Percentiles rank a stretch among this genome's conserved stretches.
Conservation (phyloP, 1,139 yeast genomes). For the Debaryomyces udenii region DNA sequence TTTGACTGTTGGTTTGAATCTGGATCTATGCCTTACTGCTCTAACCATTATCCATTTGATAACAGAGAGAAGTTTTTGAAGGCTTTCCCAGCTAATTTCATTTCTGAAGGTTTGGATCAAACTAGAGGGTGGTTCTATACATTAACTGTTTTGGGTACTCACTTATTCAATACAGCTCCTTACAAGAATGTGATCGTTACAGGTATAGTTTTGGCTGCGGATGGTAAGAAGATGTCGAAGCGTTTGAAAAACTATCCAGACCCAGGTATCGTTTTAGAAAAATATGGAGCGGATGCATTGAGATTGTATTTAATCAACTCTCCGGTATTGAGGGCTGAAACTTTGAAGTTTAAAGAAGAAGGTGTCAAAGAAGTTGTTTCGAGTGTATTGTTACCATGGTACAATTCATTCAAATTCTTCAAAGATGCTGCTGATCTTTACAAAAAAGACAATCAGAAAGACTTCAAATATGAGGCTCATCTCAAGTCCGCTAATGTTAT, state of each 20-base stretch:
- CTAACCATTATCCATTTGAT: slow-evolving; percentile 96
- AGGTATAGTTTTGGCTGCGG: slow-evolving; percentile 96
- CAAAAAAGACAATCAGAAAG: slow-evolving; percentile 71
- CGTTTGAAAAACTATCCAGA: slow-evolving; percentile 97
- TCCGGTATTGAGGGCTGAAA: slow-evolving; percentile 95
- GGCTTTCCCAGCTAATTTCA: slow-evolving; percentile 95
- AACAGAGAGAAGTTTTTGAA: slow-evolving; percentile 70
- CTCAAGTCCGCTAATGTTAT: slow-evolving; percentile 79
- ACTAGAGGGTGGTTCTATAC: slow-evolving; percentile 99
- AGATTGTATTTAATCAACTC: slow-evolving; percentile 95
- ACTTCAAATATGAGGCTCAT: slow-evolving; percentile 70
- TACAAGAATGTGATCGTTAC: slow-evolving; percentile 94
- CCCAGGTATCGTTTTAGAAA: slow-evolving; percentile 76
- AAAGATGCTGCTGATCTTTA: slow-evolving; percentile 89
- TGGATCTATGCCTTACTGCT: slow-evolving; percentile 98
- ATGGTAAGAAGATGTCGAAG: slow-evolving; percentile 99
- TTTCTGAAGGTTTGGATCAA: slow-evolving; percentile 98
- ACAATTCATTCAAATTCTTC: slow-evolving; percentile 94
- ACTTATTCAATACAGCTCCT: slow-evolving; percentile 88
- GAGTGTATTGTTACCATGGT: slow-evolving; percentile 96
- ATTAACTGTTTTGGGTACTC: slow-evolving; percentile 92
- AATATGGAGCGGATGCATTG: slow-evolving; percentile 97
- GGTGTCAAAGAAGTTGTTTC: slow-evolving; percentile 98
- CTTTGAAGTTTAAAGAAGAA: slow-evolving; percentile 95
- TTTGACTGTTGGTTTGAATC: slow-evolving; percentile 99